Evolutionary conservation across 495 filamentous ascomycete genomes (phyloP).

Genomic region (Penicillium macrosclerotiorum): DNA sequence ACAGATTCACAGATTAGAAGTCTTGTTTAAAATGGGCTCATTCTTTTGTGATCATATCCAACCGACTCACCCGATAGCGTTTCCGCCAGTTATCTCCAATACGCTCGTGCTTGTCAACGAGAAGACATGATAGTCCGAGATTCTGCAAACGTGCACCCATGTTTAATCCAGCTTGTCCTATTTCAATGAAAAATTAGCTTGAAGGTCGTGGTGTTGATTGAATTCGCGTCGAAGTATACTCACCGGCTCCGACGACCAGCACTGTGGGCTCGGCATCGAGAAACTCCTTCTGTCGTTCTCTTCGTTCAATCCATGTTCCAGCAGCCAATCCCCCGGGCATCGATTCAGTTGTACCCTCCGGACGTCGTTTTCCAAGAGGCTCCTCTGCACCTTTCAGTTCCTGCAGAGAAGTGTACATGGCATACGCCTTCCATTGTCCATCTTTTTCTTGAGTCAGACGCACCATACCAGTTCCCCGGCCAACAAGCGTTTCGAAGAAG

Average conservation of each 20-base stretch:
- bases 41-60: too few species aligned
- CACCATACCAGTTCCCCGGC: slow-evolving; percentile 56
- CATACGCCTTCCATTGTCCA: slow-evolving; percentile 62
- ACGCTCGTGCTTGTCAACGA: slow-evolving; percentile 63
- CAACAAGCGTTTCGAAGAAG: slow-evolving; percentile 49
- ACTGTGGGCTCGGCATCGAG: slow-evolving; percentile 58
- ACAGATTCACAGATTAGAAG: too few species aligned
- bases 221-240: neutral
- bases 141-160: slow-evolving; percentile 67
- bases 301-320: slow-evolving; percentile 67
- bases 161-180: slow-evolving; percentile 55
- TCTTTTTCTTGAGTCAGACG: slow-evolving; percentile 47
- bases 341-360: slow-evolving; percentile 55
- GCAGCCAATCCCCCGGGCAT: slow-evolving; percentile 54
- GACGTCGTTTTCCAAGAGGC: slow-evolving; percentile 42
- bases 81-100: slow-evolving; percentile 80
- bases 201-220: too few species aligned
- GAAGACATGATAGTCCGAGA: slow-evolving; percentile 59
- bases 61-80: slow-evolving; percentile 43
- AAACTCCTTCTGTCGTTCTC: slow-evolving; percentile 56
- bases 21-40: too few species aligned
- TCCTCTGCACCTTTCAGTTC: slow-evolving; percentile 54
- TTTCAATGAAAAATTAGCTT: slow-evolving; percentile 19
- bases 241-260: slow-evolving; percentile 62
- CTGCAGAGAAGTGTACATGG: slow-evolving; percentile 58